These are phyloP conservation scores for Nicotiana rustica DNA, from an alignment of 305 asterid genomes.

Conservation along the genomic window DNA sequence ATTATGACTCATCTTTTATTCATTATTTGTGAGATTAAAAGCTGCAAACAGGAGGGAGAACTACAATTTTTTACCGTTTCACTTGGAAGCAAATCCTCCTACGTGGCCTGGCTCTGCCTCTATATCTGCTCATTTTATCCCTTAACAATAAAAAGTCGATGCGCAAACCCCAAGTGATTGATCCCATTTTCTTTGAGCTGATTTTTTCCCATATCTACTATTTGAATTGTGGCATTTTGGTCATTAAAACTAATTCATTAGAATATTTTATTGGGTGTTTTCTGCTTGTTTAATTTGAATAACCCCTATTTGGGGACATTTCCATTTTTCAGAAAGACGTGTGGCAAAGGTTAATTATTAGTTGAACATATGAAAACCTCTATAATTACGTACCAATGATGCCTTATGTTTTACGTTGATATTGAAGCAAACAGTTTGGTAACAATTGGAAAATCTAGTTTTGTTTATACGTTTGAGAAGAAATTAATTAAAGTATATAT, in stretches of 20 bases:
- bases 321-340: slow-evolving; percentile 14
- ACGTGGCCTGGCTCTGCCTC: neutral
- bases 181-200: no score
- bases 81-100: neutral
- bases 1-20: neutral
- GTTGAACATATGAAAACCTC: neutral
- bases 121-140: no score
- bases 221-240: slow-evolving; percentile 12
- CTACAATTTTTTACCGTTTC: neutral
- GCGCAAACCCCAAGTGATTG: no score
- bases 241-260: neutral
- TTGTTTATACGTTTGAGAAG: neutral
- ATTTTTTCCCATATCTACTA: neutral
- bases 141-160: no score
- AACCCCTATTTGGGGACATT: neutral
- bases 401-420: neutral
- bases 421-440: neutral
- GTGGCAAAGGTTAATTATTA: neutral
- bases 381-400: slow-evolving; percentile 23
- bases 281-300: slow-evolving; percentile 13
- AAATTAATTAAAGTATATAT: neutral
- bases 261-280: neutral
- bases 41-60: neutral
- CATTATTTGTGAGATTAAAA: neutral
- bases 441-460: neutral